Conservation (phyloP, 441 rosid genomes). For the Cnidoscolus chayamansa region DNA sequence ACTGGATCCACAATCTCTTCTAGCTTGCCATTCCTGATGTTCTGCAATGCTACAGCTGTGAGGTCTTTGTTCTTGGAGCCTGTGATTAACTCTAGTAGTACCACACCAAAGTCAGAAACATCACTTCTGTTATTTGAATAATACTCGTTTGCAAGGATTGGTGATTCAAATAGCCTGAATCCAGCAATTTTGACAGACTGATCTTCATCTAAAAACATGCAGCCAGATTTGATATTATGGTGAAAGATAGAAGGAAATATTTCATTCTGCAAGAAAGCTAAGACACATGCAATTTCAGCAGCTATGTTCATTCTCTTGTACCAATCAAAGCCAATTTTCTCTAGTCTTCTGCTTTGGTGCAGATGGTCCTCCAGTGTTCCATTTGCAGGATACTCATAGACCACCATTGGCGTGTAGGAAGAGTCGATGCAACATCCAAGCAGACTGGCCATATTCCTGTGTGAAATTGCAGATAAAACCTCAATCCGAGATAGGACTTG, state of each 20-base stretch:
- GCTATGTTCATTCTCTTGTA: conserved; percentile 55
- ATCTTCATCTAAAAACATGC: conserved; percentile 57
- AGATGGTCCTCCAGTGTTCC: conserved; percentile 59
- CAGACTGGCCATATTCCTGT: conserved; percentile 56
- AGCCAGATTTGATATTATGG: conserved; percentile 47
- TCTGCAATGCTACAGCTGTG: conserved; percentile 48
- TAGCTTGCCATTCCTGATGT: conserved; percentile 48
- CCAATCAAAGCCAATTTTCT: conserved; percentile 55
- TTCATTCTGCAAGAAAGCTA: conserved; percentile 60
- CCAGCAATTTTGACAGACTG: conserved; percentile 60
- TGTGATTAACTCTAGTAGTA: conserved; percentile 65
- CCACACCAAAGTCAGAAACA: conserved; percentile 58
- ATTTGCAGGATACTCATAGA: conserved; percentile 67
- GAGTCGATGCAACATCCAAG: conserved; percentile 69
- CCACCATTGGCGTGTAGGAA: conserved; percentile 46
- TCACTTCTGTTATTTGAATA: conserved; percentile 29
- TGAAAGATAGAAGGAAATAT: conserved; percentile 62
- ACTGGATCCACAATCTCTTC: conserved; percentile 69
- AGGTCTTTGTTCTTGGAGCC: conserved; percentile 45
- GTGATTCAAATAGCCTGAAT: conserved; percentile 42
- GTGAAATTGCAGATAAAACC: conserved; percentile 51
- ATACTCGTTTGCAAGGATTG: conserved; percentile 19
- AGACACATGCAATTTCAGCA: conserved; percentile 59
- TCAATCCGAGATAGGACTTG: conserved; percentile 56
- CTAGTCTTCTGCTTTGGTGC: conserved; percentile 22